Base-by-base conservation (phyloP, 441 rosid species). In the Gossypium schwendimanii region DNA sequence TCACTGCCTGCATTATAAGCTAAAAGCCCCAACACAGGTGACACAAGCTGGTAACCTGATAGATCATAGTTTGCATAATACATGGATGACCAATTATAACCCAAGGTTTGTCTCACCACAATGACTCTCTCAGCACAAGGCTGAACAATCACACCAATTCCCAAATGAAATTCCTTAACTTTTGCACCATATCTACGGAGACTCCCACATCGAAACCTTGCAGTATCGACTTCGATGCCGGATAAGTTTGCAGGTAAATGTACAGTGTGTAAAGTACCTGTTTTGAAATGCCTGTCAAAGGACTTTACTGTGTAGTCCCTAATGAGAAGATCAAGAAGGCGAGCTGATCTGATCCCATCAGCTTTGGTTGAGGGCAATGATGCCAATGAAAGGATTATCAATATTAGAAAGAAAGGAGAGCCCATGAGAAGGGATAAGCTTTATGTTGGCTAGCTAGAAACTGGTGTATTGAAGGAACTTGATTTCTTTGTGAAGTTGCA, bases 101-200 rank as follows among this genome's bases (percentile, higher is more conserved):
- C 96, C 36, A 91, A 79, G 75, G 88, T 83, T 81, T 94, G 97
- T 75, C 87, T 81, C 23, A 90, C 85, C 36, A 94, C 72, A 85
- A 91, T 79, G 71, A 91, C 91, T 81, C 98, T 88, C 74, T 91
- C 96, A 3, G 80, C 85, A 33, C 98, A 90, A 44, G 97, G 97
- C 65, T 83, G 87, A 45, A 91, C 82, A 0, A 61, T 83, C 0
- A 88, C 86, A 0, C 97, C 96, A n/a, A 81, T 78, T 3, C 86
- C 87, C 39, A 93, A 75, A 65, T 79, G 86, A 77, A 93, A 90
- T 79, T 93, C 97, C 71, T 87, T 84, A n/a, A 93, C 66, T 67
- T 63, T 84, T 0, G 94, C 94, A 0, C 96, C 97, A 55, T 93
- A 91, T 73, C 94, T 75, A 36, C 81, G 78, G 62, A 93, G 84